phyloP scores from a whole-genome alignment of 495 filamentous ascomycete genomes.

The Clavariopsis aquatica region DNA sequence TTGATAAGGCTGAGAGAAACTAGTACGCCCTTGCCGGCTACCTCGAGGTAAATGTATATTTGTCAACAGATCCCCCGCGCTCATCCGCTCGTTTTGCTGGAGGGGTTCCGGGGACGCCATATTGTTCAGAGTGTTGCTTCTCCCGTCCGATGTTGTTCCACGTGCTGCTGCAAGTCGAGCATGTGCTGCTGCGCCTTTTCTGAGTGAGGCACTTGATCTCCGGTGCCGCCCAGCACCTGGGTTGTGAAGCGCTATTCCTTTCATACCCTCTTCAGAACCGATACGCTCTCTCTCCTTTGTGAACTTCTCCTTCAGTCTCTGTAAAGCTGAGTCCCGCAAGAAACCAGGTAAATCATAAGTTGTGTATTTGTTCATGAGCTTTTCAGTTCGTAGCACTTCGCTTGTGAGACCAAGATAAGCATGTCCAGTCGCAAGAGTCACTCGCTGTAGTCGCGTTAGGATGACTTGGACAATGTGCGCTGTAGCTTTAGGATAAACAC shows the following conservation, averaged over 20 bases:
- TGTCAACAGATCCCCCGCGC: constrained; percentile 71
- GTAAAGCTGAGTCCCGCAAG: constrained; percentile 78
- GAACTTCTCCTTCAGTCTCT: constrained; percentile 92
- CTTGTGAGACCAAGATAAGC: constrained; percentile 88
- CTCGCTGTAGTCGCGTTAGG: constrained; percentile 86
- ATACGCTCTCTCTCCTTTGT: constrained; percentile 76
- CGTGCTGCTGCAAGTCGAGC: constrained; percentile 39
- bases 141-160: constrained; percentile 25
- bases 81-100: constrained; percentile 41
- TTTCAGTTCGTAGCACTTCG: constrained; percentile 88
- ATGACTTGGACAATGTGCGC: constrained; percentile 98
- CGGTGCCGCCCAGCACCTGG: constrained; percentile 62
- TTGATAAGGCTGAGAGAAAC: constrained; percentile 48
- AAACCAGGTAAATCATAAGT: constrained; percentile 90
- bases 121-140: constrained; percentile 47
- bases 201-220: constrained; percentile 65
- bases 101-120: constrained; percentile 36
- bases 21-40: constrained; percentile 43
- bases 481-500: constrained; percentile 92
- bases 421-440: constrained; percentile 91
- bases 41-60: constrained; percentile 74
- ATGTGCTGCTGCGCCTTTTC: constrained; percentile 81
- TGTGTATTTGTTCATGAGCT: constrained; percentile 88
- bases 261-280: constrained; percentile 78
- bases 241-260: constrained; percentile 96